These are phyloP conservation scores for Penstemon davidsonii DNA, from an alignment of 257 asterid species.

Conservation along the genomic window DNA sequence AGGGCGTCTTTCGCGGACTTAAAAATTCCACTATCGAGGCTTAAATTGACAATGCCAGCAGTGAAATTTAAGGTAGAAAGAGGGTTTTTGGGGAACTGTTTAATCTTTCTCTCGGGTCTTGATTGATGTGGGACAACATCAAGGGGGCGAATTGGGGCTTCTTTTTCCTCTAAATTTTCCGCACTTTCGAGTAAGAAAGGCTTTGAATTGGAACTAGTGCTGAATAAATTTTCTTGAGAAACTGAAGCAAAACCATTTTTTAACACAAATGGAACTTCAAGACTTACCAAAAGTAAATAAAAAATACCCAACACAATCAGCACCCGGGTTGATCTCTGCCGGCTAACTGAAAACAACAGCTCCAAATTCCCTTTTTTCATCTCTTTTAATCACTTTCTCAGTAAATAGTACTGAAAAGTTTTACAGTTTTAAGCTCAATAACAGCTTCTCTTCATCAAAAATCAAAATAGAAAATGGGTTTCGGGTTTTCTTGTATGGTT, in stretches of 20 bases:
- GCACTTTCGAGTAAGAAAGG: constrained; percentile 66
- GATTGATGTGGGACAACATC: constrained; percentile 42
- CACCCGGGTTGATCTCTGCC: constrained; percentile 61
- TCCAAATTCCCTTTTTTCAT: constrained; percentile 72
- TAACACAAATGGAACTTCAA: constrained; percentile 81
- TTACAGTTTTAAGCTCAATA: constrained; percentile 5
- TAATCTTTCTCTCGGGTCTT: constrained; percentile 40
- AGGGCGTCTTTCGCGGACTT: constrained; percentile 71
- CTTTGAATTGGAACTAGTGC: constrained; percentile 48
- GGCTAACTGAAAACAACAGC: constrained; percentile 53
- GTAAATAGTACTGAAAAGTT: constrained; percentile 2
- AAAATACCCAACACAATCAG: constrained; percentile 53
- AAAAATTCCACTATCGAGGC: constrained; percentile 46
- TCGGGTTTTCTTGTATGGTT: constrained; percentile 19
- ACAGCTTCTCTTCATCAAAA: constrained; percentile 25
- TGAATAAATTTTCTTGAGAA: constrained; percentile 38
- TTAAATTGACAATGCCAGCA: constrained; percentile 48
- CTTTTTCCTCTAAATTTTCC: constrained; percentile 58
- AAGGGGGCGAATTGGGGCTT: constrained; percentile 67
- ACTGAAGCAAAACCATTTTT: constrained; percentile 48
- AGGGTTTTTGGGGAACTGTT: constrained; percentile 19
- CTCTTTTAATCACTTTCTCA: constrained; percentile 23
- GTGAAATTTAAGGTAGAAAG: constrained; percentile 60
- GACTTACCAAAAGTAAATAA: constrained; percentile 59
- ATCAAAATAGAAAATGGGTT: not conserved